Evolutionary conservation across 2,329 filamentous ascomycete genomes (phyloP).

Genomic region (Trichoderma hamatum): DNA sequence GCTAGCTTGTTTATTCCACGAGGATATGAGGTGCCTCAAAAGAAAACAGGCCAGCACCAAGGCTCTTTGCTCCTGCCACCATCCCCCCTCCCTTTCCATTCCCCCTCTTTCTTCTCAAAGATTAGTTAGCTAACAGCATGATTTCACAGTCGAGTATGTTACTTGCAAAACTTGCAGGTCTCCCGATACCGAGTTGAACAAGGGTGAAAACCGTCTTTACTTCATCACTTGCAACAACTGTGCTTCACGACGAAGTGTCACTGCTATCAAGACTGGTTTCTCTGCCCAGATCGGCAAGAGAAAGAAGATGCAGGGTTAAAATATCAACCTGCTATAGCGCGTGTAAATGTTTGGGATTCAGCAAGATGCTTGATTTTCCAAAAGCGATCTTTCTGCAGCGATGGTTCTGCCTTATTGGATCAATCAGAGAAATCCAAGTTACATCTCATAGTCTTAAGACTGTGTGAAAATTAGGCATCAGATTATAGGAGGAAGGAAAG

Average conservation of each 20-base stretch:
- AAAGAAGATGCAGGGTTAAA: constrained; percentile 87
- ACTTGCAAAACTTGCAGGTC: constrained; percentile 98
- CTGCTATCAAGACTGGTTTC: constrained; percentile 99
- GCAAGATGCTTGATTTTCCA: not conserved
- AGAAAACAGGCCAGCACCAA: not conserved
- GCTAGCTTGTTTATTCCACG: not conserved
- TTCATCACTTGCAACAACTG: constrained; percentile 95
- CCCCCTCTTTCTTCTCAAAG: too few species aligned
- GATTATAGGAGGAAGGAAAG: not conserved
- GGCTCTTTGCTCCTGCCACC: not conserved
- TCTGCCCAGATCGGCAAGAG: constrained; percentile 98
- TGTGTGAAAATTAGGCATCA: not conserved
- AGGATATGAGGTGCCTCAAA: not conserved
- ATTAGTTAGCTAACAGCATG: constrained; percentile 36
- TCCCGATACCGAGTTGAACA: constrained; percentile 93
- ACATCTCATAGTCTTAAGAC: not conserved
- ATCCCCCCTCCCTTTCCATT: not conserved
- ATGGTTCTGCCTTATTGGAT: constrained; percentile 1
- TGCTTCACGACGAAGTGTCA: constrained; percentile 82
- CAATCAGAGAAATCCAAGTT: constrained; percentile 8
- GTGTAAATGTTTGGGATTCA: constrained; percentile 1
- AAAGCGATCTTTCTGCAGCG: constrained; percentile 12
- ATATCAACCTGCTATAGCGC: constrained; percentile 5
- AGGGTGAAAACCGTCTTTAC: constrained; percentile 98
- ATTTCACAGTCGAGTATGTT: constrained; percentile 78